Percentiles rank a stretch among this genome's conserved stretches.
Evolutionary conservation across 306 rosid species (phyloP).

Genomic region (Mimosa bimucronata): DNA sequence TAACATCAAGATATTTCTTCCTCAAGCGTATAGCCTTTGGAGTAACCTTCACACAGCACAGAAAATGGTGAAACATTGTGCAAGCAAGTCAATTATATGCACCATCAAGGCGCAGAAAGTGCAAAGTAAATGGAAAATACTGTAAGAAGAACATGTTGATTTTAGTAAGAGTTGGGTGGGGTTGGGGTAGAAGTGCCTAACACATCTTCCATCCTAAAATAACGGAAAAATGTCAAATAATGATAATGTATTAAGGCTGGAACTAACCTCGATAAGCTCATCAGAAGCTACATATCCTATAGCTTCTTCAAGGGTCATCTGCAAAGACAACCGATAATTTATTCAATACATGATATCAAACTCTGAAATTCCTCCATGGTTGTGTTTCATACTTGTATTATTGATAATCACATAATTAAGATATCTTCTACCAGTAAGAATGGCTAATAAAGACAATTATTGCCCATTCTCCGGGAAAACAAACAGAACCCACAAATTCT

Average conservation of each 20-base stretch:
- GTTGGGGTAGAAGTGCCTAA: neutral
- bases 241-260: conserved; percentile 17
- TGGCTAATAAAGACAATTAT: neutral
- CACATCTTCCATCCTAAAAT: neutral
- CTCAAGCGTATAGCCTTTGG: conserved; percentile 87
- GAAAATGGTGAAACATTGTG: conserved; percentile 13
- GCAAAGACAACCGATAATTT: conserved; percentile 34
- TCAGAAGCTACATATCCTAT: conserved; percentile 96
- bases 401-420: neutral
- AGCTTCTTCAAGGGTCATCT: conserved; percentile 98
- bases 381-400: neutral
- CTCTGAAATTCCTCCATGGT: neutral
- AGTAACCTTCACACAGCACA: conserved; percentile 66
- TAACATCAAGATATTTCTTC: conserved; percentile 87
- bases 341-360: conserved; percentile 4
- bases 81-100: neutral
- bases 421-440: neutral
- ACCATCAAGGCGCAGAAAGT: conserved; percentile 2
- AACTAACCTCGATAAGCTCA: conserved; percentile 88
- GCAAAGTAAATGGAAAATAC: neutral
- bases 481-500: conserved; percentile 8
- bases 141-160: neutral
- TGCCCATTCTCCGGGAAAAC: conserved; percentile 6
- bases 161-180: neutral
- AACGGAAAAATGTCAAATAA: neutral